A percentile compares a stretch with the other conserved stretches of the same genome.
Conservation (phyloP, 306 rosid genomes). For the Rosa rugosa region DNA sequence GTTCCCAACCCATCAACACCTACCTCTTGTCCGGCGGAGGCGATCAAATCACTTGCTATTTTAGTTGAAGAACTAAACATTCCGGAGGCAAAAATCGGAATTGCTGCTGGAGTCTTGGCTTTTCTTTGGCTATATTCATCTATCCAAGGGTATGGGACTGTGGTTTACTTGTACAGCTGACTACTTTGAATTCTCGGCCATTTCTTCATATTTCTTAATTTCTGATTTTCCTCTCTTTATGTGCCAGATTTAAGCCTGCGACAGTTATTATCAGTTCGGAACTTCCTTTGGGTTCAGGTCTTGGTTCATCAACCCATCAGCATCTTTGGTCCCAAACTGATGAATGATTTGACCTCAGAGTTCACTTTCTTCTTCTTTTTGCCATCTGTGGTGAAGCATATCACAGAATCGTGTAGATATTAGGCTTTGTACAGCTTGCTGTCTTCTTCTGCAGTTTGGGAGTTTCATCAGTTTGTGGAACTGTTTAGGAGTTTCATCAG, state of each 20-base stretch:
- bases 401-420: too few relatives aligned
- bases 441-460: too few relatives aligned
- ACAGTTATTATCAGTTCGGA: constrained; percentile 73
- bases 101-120: constrained; percentile 78
- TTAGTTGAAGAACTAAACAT: constrained; percentile 63
- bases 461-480: too few relatives aligned
- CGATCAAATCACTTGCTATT: constrained; percentile 51
- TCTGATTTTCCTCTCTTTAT: constrained; percentile 12
- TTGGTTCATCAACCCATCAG: constrained; percentile 99
- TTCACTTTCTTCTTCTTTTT: too few relatives aligned
- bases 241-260: constrained; percentile 78
- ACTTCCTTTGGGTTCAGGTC: constrained; percentile 88
- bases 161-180: constrained; percentile 5
- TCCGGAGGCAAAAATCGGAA: constrained; percentile 62
- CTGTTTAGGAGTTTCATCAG: too few relatives aligned
- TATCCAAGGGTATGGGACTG: constrained; percentile 58
- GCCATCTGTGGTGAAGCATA: too few relatives aligned
- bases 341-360: too few relatives aligned
- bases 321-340: too few relatives aligned
- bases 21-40: constrained; percentile 58
- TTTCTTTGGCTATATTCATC: constrained; percentile 87
- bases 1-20: constrained; percentile 45
- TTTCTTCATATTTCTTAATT: neutral
- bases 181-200: neutral
- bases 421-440: too few relatives aligned